Evolutionary conservation across 495 filamentous ascomycete species (phyloP).

Genomic region (Xylaria nigripes): DNA sequence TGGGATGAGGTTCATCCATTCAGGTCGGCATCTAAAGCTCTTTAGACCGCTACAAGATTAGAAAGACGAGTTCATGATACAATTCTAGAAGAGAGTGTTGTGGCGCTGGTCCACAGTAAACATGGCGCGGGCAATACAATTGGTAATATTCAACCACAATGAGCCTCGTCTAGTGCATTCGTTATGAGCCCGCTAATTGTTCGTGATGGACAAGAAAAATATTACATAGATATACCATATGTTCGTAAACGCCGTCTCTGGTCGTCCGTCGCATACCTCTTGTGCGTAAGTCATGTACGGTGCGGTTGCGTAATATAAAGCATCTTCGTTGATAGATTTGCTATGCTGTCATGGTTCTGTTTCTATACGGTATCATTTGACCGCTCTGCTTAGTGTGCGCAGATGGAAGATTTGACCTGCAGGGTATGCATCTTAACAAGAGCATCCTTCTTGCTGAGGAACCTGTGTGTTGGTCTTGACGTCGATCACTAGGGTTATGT

Average conservation of each 20-base stretch:
- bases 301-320: slow-evolving; percentile 22
- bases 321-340: slow-evolving; percentile 15
- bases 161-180: background rate
- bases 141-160: background rate
- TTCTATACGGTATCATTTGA: background rate
- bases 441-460: slow-evolving; percentile 68
- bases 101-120: slow-evolving; percentile 15
- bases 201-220: slow-evolving; percentile 5
- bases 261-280: slow-evolving; percentile 10
- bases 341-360: slow-evolving; percentile 6
- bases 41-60: background rate
- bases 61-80: background rate
- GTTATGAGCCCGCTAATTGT: slow-evolving; percentile 10
- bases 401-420: background rate
- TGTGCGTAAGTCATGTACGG: slow-evolving; percentile 8
- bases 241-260: slow-evolving; percentile 13
- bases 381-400: background rate
- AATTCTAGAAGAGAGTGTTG: background rate
- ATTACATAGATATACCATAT: slow-evolving; percentile 25
- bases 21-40: background rate
- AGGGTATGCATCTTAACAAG: slow-evolving; percentile 48
- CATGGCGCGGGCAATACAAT: background rate
- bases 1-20: slow-evolving; percentile 9
- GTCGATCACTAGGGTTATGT: slow-evolving; percentile 66
- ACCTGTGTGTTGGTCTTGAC: slow-evolving; percentile 77